phyloP scores from a whole-genome alignment of 192 early-diverging fungal genomes.

The Coemansia sp. region DNA sequence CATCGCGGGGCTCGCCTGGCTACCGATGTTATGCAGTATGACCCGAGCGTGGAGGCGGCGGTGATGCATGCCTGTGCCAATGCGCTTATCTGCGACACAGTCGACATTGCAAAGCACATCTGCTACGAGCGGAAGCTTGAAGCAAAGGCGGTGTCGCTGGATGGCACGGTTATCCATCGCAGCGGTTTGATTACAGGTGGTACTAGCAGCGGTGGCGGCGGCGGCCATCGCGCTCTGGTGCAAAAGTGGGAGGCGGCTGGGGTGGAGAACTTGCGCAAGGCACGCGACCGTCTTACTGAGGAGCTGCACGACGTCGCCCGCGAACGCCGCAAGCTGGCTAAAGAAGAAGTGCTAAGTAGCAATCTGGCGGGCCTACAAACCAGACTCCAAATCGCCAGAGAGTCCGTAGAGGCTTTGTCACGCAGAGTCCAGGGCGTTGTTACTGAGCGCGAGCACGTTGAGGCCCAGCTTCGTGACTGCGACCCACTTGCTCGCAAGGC shows the following conservation, averaged over 20 bases:
- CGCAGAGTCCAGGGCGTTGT: conserved; percentile 62
- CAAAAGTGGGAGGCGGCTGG: conserved; percentile 88
- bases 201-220: conserved; percentile 44
- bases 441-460: conserved; percentile 59
- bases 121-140: conserved; percentile 81
- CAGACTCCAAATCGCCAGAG: conserved; percentile 57
- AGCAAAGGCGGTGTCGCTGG: conserved; percentile 89
- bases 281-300: conserved; percentile 64
- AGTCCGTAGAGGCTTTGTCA: conserved; percentile 55
- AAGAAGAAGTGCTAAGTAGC: conserved; percentile 60
- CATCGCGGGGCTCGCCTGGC: conserved; percentile 86
- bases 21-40: conserved; percentile 88
- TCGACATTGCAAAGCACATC: conserved; percentile 79
- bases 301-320: conserved; percentile 73
- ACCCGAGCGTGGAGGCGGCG: conserved; percentile 69
- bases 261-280: conserved; percentile 72
- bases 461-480: conserved; percentile 26
- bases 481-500: conserved; percentile 23
- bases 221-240: conserved; percentile 43
- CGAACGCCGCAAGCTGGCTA: conserved; percentile 64
- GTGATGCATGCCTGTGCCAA: conserved; percentile 91
- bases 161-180: conserved; percentile 94
- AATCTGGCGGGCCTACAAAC: conserved; percentile 63
- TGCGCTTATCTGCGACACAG: conserved; percentile 86
- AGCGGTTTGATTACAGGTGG: conserved; percentile 95